These are phyloP conservation scores for Chrysanthemum makinoi DNA, from an alignment of 129 eudicot species.

Conservation along the genomic window DNA sequence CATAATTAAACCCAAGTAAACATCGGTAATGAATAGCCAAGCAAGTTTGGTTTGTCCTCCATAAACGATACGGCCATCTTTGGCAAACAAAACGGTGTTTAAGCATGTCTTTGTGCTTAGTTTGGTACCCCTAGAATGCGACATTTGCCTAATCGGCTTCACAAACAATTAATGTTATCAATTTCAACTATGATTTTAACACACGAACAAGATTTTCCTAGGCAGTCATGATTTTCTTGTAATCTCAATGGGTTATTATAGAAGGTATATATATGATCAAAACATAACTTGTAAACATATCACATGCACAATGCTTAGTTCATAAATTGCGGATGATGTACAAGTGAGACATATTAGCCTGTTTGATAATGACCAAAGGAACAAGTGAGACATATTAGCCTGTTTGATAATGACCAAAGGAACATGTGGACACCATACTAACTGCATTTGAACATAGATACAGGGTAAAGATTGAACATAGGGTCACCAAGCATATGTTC, in stretches of 20 bases:
- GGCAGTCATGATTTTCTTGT: not conserved
- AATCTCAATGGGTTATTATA: not conserved
- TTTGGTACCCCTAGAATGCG: not conserved
- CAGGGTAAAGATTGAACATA: constrained; percentile 21
- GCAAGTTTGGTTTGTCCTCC: not conserved
- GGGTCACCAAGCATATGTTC: constrained; percentile 25
- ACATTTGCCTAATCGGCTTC: not conserved
- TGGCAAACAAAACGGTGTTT: too few species aligned
- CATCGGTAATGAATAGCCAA: not conserved
- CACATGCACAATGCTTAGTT: constrained; percentile 14
- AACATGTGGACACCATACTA: constrained; percentile 27
- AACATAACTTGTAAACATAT: not conserved
- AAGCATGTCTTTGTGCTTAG: not conserved
- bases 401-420: constrained; percentile 33
- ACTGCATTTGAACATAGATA: constrained; percentile 21
- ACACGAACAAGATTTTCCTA: not conserved
- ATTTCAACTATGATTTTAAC: not conserved
- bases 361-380: constrained; percentile 34
- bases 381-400: constrained; percentile 30
- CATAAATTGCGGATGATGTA: constrained; percentile 23
- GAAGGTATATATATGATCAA: not conserved
- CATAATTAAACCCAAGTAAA: not conserved
- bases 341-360: constrained; percentile 24
- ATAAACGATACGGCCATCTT: too few species aligned
- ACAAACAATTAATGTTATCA: not conserved